Evolutionary conservation across 495 filamentous ascomycete species (phyloP), one percentile per base, ranked within the genome.

Genomic region (Aspergillus baeticus): DNA sequence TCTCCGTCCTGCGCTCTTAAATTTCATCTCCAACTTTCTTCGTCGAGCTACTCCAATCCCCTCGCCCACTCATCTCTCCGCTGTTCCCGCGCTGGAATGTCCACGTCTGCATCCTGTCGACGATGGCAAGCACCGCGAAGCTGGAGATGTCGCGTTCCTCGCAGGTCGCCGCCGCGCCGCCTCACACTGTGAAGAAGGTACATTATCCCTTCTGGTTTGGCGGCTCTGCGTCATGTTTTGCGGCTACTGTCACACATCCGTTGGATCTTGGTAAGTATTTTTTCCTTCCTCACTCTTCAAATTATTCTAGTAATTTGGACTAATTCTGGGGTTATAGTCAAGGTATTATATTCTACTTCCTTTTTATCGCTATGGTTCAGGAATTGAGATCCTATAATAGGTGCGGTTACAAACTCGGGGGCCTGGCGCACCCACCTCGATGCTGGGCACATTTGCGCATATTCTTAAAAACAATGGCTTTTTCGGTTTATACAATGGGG

Each of bases 171-270:
- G 54, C 56, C 3, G 26, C 26, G 26, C 26, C 26, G 26, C 26
- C 26, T 29, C 26, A 3, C 26, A 61, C 63, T 34, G 67, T 62
- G 55, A 67, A 74, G 55, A 75, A 71, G 63, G 75, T 87, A 37
- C 80, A 81, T 57, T 91, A 91, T 69, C 89, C 89, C 26, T 94
- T 96, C 75, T 96, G 92, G 92, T 96, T 97, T 72, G 92, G 92
- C 36, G 92, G 92, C 20, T 93, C 88, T 64, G 90, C 92, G 17
- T 92, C 88, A 60, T 93, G 89, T 69, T 87, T 95, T 75, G 92
- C 92, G 34, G 92, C 92, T 10, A 85, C 84, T 60, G 85, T 95
- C 20, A 97, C 92, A 31, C 92, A 97, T 77, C 92, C 92, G 23
- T 77, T 97, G 62, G 91, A 96, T 81, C 78, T 79, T 56, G 75